These are phyloP conservation scores for Stemphylium lycopersici DNA, from an alignment of 2,329 filamentous ascomycete species.

Conservation along the genomic window DNA sequence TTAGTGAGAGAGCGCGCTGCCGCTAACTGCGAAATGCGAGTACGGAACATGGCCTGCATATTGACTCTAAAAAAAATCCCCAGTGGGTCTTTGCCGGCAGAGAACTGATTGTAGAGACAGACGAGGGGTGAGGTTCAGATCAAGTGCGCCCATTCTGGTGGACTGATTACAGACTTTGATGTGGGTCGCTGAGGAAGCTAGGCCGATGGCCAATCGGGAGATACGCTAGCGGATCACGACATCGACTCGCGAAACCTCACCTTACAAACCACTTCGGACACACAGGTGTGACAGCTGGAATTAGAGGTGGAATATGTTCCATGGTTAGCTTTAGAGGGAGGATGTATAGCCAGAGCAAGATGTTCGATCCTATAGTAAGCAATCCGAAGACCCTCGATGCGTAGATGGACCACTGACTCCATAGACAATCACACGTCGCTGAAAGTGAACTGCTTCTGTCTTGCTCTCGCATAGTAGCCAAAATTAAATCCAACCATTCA, in stretches of 20 bases:
- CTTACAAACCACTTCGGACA: neutral
- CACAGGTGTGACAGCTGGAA: too few species aligned
- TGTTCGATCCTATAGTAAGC: too few species aligned
- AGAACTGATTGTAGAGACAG: neutral
- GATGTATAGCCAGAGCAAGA: too few species aligned
- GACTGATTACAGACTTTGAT: constrained; percentile 9
- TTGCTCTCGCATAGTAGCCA: too few species aligned
- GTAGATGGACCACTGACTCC: too few species aligned
- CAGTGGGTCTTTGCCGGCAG: neutral
- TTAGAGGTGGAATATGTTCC: too few species aligned
- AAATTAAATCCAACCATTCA: too few species aligned
- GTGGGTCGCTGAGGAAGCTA: constrained; percentile 1
- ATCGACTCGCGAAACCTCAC: neutral
- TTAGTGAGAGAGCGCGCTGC: neutral
- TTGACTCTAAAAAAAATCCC: neutral
- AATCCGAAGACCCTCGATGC: too few species aligned
- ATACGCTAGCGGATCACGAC: constrained; percentile 5
- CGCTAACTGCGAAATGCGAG: neutral
- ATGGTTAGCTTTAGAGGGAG: too few species aligned
- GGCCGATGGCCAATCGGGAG: neutral
- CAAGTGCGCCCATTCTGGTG: neutral
- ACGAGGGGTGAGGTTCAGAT: neutral
- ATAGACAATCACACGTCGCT: too few species aligned
- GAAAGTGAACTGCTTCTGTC: too few species aligned
- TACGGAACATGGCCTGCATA: constrained; percentile 1